Percentiles rank a stretch among this genome's conserved stretches.
phyloP scores from a whole-genome alignment of 495 filamentous ascomycete genomes.

The Talaromyces ruber region DNA sequence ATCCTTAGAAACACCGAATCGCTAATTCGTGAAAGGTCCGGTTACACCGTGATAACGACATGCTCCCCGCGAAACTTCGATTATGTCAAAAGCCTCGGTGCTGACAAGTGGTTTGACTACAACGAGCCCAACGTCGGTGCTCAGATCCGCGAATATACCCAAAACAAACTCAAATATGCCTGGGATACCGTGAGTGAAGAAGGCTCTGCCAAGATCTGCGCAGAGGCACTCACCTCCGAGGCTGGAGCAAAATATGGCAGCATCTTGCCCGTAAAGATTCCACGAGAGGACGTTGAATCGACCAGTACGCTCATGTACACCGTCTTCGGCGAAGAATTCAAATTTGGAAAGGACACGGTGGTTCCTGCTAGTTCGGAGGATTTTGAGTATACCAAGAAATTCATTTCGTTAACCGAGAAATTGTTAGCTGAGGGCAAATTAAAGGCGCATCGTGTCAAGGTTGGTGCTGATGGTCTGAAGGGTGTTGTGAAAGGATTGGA shows the following conservation, averaged over 20 bases:
- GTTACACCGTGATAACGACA: conserved; percentile 33
- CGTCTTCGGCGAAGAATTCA: neutral
- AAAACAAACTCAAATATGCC: conserved; percentile 25
- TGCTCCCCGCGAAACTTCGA: conserved; percentile 49
- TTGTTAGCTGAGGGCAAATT: neutral
- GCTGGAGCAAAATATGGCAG: neutral
- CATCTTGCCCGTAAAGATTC: neutral
- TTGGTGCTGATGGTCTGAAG: neutral
- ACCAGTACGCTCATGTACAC: neutral
- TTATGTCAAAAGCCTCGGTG: conserved; percentile 41
- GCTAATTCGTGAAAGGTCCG: neutral
- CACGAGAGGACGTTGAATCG: neutral
- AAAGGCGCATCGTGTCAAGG: neutral
- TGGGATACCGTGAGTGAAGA: conserved; percentile 33
- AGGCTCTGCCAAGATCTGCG: neutral
- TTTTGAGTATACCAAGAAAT: neutral
- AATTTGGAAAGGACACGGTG: neutral
- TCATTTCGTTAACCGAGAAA: neutral
- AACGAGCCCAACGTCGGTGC: conserved; percentile 27
- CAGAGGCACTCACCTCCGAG: neutral
- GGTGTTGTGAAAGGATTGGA: neutral
- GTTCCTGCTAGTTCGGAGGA: neutral
- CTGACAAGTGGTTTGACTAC: conserved; percentile 49
- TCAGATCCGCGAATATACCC: conserved; percentile 32
- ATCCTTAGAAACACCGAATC: neutral